Evolutionary conservation across 495 filamentous ascomycete genomes (phyloP).

Genomic region (Penicillium verhagenii): DNA sequence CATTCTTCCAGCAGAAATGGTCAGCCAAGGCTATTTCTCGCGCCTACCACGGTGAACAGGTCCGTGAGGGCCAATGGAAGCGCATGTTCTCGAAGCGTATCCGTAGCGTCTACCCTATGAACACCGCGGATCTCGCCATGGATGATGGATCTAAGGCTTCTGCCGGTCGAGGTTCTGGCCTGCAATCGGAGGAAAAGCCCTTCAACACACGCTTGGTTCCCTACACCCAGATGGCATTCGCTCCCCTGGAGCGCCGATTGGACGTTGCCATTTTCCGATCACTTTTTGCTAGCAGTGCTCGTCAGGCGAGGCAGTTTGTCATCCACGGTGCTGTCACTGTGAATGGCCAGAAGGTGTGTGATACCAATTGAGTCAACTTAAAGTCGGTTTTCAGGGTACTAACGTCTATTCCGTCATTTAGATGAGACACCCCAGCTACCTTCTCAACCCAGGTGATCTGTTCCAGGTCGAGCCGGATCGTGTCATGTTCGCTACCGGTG

Average conservation of each 20-base stretch:
- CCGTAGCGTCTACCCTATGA: conserved; percentile 81
- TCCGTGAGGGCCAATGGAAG: conserved; percentile 85
- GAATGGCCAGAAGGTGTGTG: conserved; percentile 85
- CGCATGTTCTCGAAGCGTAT: conserved; percentile 83
- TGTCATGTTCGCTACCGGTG: conserved; percentile 84
- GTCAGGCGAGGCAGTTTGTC: conserved; percentile 92
- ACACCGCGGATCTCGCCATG: conserved; percentile 67
- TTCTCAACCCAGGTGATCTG: conserved; percentile 95
- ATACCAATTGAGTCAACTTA: neutral
- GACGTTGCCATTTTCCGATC: conserved; percentile 91
- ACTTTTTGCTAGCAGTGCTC: conserved; percentile 89
- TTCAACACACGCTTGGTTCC: conserved; percentile 52
- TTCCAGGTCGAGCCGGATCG: conserved; percentile 90
- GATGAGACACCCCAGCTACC: conserved; percentile 92
- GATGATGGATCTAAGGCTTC: conserved; percentile 79
- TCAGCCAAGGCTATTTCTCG: conserved; percentile 75
- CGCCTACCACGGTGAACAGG: conserved; percentile 90
- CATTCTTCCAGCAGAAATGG: conserved; percentile 99
- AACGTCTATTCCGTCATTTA: conserved; percentile 31
- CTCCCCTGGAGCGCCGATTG: conserved; percentile 82
- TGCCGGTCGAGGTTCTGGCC: conserved; percentile 76
- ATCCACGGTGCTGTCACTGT: conserved; percentile 91
- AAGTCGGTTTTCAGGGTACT: neutral
- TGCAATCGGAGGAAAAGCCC: conserved; percentile 14
- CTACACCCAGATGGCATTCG: conserved; percentile 91